These are phyloP conservation scores for Eucalyptus erythrocorys DNA, from an alignment of 345 rosid species.

Conservation along the genomic window DNA sequence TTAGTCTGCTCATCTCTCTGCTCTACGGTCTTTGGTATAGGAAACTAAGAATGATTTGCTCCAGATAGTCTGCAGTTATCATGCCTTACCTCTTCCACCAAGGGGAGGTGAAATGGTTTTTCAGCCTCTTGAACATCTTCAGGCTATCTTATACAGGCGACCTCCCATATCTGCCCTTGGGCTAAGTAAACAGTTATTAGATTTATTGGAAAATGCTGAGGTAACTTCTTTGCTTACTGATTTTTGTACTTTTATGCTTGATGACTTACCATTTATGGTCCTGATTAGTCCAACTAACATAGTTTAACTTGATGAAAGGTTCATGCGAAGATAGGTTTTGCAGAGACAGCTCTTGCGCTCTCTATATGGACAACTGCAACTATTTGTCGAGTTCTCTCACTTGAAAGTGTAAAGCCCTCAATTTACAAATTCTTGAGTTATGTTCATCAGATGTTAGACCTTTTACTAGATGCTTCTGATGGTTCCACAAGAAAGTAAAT, in stretches of 20 bases:
- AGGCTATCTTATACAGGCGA: slow-evolving; percentile 63
- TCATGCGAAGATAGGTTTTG: slow-evolving; percentile 59
- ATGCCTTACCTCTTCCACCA: slow-evolving; percentile 49
- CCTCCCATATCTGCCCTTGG: slow-evolving; percentile 54
- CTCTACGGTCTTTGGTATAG: slow-evolving; percentile 24
- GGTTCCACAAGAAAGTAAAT: not conserved
- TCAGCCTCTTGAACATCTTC: slow-evolving; percentile 89
- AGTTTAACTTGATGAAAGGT: slow-evolving; percentile 28
- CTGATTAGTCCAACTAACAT: not conserved
- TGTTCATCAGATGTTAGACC: not conserved
- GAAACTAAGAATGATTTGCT: slow-evolving; percentile 72
- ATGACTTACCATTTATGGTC: not conserved
- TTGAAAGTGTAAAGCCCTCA: slow-evolving; percentile 65
- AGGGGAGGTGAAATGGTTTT: slow-evolving; percentile 61
- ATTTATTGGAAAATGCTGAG: slow-evolving; percentile 49
- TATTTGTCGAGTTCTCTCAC: slow-evolving; percentile 84
- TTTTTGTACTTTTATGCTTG: not conserved
- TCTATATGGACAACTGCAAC: slow-evolving; percentile 97
- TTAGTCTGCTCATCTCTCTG: not conserved
- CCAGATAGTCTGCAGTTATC: slow-evolving; percentile 84
- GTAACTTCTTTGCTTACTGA: slow-evolving; percentile 16
- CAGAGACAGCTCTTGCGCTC: slow-evolving; percentile 87
- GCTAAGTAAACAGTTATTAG: slow-evolving; percentile 23
- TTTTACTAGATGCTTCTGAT: not conserved
- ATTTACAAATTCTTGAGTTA: not conserved